Conservation (phyloP, 768 basidiomycete species). For the Rhizopogon vinicolor region DNA sequence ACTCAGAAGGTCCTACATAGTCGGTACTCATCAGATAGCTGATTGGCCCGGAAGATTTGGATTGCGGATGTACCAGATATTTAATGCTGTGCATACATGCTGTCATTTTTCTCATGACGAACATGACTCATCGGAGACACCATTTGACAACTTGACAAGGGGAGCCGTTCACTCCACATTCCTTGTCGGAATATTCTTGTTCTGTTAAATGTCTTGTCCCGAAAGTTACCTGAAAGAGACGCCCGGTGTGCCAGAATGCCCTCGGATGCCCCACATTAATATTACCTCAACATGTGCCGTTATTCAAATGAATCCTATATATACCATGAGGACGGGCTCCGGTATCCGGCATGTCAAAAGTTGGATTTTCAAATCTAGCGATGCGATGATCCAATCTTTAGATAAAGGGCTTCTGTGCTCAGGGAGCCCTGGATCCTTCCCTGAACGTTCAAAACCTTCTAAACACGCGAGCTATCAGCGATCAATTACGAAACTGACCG, state of each 20-base stretch:
- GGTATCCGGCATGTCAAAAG: background rate
- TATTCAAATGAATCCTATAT: conserved; percentile 1
- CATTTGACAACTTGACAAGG: conserved; percentile 5
- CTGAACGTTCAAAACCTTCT: background rate
- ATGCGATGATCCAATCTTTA: background rate
- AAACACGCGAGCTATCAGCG: background rate
- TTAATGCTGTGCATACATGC: background rate
- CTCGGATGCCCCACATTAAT: background rate
- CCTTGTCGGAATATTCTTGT: background rate
- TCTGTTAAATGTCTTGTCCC: background rate
- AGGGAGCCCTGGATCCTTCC: background rate
- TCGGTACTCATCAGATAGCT: background rate
- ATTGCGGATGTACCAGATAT: background rate
- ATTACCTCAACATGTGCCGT: background rate
- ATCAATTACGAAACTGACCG: background rate
- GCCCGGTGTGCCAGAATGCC: no score
- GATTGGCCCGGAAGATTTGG: background rate
- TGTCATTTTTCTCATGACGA: background rate
- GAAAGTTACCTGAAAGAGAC: background rate
- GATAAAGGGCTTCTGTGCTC: background rate
- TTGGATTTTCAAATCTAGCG: background rate
- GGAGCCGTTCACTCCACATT: background rate
- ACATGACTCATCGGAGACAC: background rate
- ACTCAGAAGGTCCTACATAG: background rate
- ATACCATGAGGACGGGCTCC: background rate